Evolutionary conservation across 441 rosid species (phyloP), one percentile per base, ranked within the genome.

Genomic region (Adansonia gregorii): DNA sequence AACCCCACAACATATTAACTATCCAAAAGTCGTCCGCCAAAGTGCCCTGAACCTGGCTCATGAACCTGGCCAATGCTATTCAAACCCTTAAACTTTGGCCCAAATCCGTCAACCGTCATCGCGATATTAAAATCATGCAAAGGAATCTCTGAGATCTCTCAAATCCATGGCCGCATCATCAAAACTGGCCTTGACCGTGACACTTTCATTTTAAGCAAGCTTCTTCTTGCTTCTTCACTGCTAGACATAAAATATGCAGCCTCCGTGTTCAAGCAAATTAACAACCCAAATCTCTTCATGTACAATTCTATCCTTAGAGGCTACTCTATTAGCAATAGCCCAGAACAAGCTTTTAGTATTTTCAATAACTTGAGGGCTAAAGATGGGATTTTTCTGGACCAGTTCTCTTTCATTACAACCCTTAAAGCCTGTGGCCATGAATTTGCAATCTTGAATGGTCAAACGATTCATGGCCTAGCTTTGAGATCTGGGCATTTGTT

Each of bases 231-330:
- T 65, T 83, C 84, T 76, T 85, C 94, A 46, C 20, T 81, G 73
- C 81, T 22, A 8, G 86, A 88, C 39, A 65, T 82, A 8, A 83
- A 80, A 27, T 90, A 90, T 79, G 92, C 94, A 0, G 88, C 86
- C 45, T 86, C 90, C 24, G 89, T 92, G 55, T 89, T 92, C 80
- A 31, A 85, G 17, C 73, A 79, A 41, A 79, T 85, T 55, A 79
- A 81, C 51, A 72, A 80, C 63, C 89, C 89, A 67, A 92, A 85
- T 74, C 88, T 92, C 58, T 92, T 73, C 81, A 88, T 90, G 92
- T 90, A 84, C 84, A 89, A 89, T 76, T 84, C 91, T 46, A 82
- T 92, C 81, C 80, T 92, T 52, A 82, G 92, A 78, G 90, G 86
- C 27, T 88, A 82, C 79, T 89, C 94, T 17, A 73, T 81, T n/a